Base-by-base conservation (phyloP, 2,329 filamentous ascomycete genomes). In the Aspergillus brasiliensis region DNA sequence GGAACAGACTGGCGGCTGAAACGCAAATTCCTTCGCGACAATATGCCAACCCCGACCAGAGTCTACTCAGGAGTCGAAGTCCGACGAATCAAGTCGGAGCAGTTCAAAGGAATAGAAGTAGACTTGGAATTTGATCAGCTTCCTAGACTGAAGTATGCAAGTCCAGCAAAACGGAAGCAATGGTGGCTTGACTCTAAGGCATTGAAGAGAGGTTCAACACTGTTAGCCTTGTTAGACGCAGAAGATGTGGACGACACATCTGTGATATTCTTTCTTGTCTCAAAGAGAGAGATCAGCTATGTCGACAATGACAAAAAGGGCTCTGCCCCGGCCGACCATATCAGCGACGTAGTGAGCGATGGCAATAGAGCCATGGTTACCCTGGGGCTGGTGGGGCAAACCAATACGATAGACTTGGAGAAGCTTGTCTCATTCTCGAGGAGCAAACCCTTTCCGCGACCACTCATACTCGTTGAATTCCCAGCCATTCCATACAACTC, bases 381-480 rank as follows among this genome's bases (percentile, higher is more conserved):
- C 5, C 27, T 60, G 8, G 19, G 47, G 13, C 17, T 57, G 8
- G 28, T 25, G 1, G 23, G 23, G 8, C 4, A 19, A 13, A n/a
- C 47, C 13, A 11, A 48, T 23, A 10, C 34, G 4, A 8, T 8
- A 4, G 59, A 58, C 23, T 25, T 57, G n/a, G n/a, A 42, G 11
- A 28, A 28, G 2, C n/a, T 61, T 3, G 19, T 61, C 15, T 37
- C 40, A 2, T 51, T 46, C 13, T 27, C 28, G 7, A 21, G 21
- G 10, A 17, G 28, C 15, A 42, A 42, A n/a, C 21, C 19, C 5
- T 37, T n/a, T n/a, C 25, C 5, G 28, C 23, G 47, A 27, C 51
- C 51, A 13, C 37, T 61, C 10, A 49, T 63, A n/a, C 51, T 63
- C n/a, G 51, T 61, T 1, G 61, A 63, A 21, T 63, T 63, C 47